A percentile compares a stretch with the other conserved stretches of the same genome.
These are phyloP conservation scores for Calocybe gambosa DNA, from an alignment of 1,284 basidiomycete genomes.

Conservation along the genomic window DNA sequence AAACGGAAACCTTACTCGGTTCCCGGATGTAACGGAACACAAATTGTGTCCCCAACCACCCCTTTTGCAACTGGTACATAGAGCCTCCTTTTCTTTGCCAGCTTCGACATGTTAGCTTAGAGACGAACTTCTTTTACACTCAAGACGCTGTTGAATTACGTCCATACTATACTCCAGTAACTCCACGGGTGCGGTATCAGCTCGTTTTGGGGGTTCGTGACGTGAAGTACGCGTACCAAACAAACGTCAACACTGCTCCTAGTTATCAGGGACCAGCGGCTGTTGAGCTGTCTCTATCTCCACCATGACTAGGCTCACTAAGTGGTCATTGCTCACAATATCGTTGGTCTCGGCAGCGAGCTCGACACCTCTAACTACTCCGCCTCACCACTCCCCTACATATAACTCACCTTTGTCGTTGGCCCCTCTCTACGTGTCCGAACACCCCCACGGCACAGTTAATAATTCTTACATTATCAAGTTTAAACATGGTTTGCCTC, in stretches of 20 bases:
- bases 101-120: background rate
- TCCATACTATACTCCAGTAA: background rate
- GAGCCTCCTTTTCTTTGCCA: background rate
- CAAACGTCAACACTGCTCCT: conserved; percentile 10
- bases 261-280: conserved; percentile 12
- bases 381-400: conserved; percentile 32
- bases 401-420: conserved; percentile 40
- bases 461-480: conserved; percentile 90
- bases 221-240: conserved; percentile 14
- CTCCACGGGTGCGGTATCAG: background rate
- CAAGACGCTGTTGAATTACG: background rate
- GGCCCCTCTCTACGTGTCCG: conserved; percentile 48
- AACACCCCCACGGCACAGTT: conserved; percentile 66
- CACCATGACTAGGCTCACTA: conserved; percentile 32
- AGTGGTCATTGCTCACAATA: conserved; percentile 32
- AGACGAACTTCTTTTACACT: background rate
- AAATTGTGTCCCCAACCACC: too few species aligned
- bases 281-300: conserved; percentile 14
- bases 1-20: too few species aligned
- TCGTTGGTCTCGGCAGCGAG: conserved; percentile 24
- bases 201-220: background rate
- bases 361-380: conserved; percentile 63
- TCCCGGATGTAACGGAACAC: too few species aligned
- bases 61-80: too few species aligned
- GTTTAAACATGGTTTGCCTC: conserved; percentile 66